A percentile compares a stretch with the other conserved stretches of the same genome.
These are phyloP conservation scores for Colletotrichum shisoi DNA, from an alignment of 2,329 filamentous ascomycete species.

Conservation along the genomic window DNA sequence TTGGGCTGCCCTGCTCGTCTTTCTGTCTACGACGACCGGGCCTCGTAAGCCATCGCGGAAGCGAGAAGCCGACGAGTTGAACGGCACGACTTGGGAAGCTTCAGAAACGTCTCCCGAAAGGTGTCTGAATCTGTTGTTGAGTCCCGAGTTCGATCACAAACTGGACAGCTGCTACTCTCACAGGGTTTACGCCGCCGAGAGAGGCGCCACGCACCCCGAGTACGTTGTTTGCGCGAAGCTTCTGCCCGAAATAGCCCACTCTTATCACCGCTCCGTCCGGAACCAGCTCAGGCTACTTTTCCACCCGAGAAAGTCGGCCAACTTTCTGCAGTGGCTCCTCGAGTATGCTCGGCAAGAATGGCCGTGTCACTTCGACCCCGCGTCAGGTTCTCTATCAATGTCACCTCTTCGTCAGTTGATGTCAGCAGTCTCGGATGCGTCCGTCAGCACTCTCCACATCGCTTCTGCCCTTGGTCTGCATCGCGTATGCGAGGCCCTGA, in stretches of 20 bases:
- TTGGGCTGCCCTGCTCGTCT: conserved; percentile 1
- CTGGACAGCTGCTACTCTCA: conserved; percentile 6
- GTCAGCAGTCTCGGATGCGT: conserved; percentile 44
- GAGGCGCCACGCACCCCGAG: conserved; percentile 9
- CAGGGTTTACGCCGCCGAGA: background rate
- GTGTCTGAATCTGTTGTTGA: conserved; percentile 3
- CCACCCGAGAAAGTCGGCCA: conserved; percentile 41
- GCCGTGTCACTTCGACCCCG: conserved; percentile 42
- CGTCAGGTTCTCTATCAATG: conserved; percentile 39
- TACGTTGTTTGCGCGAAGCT: conserved; percentile 17
- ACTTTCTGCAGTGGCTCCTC: conserved; percentile 50
- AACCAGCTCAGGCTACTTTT: conserved; percentile 46
- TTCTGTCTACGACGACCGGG: background rate
- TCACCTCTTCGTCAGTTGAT: conserved; percentile 45
- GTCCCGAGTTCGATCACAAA: background rate
- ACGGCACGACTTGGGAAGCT: no score
- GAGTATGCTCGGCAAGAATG: conserved; percentile 47
- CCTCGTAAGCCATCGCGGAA: conserved; percentile 23
- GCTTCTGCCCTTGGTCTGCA: conserved; percentile 48
- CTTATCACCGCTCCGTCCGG: conserved; percentile 42
- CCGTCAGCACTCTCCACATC: conserved; percentile 47
- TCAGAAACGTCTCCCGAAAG: background rate
- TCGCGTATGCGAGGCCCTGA: conserved; percentile 43
- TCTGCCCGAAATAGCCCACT: conserved; percentile 44
- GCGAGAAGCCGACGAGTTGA: conserved; percentile 26